A percentile compares a stretch with the other conserved stretches of the same genome.
Evolutionary conservation across 306 rosid genomes (phyloP).

Genomic region (Vigna mungo): DNA sequence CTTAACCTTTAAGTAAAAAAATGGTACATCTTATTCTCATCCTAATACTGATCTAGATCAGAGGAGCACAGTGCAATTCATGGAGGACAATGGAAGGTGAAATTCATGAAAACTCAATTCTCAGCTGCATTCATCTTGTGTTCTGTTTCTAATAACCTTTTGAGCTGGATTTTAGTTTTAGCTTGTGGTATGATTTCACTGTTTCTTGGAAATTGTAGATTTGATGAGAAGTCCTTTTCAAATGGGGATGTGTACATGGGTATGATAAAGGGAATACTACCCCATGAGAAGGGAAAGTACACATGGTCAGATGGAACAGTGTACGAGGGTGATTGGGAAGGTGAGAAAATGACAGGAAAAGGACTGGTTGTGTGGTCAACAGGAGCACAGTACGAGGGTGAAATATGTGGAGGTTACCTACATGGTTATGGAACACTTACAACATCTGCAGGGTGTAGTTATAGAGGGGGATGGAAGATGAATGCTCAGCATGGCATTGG

Average conservation of each 20-base stretch:
- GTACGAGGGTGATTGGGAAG: conserved; percentile 88
- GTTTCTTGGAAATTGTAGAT: conserved; percentile 47
- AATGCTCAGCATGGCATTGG: conserved; percentile 78
- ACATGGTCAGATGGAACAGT: conserved; percentile 75
- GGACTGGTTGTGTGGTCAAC: conserved; percentile 72
- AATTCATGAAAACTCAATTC: conserved; percentile 19
- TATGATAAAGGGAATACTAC: conserved; percentile 54
- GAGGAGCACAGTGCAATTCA: conserved; percentile 27
- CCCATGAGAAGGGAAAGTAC: conserved; percentile 78
- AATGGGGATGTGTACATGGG: conserved; percentile 76
- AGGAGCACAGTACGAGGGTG: conserved; percentile 79
- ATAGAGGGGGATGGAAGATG: conserved; percentile 83
- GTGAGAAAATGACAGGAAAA: conserved; percentile 77
- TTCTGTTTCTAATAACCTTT: conserved; percentile 7
- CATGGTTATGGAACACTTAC: conserved; percentile 75
- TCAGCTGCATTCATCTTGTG: conserved; percentile 1
- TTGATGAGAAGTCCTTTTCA: conserved; percentile 57
- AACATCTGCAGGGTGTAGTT: conserved; percentile 53
- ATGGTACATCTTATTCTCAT: conserved; percentile 14
- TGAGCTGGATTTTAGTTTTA: neutral
- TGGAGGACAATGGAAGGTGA: conserved; percentile 67
- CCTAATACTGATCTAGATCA: conserved; percentile 29
- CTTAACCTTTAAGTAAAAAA: conserved; percentile 28
- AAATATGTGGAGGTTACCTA: conserved; percentile 73
- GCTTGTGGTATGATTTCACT: conserved; percentile 26